phyloP scores from a whole-genome alignment of 2,329 filamentous ascomycete species.

The Celoporthe dispersa region DNA sequence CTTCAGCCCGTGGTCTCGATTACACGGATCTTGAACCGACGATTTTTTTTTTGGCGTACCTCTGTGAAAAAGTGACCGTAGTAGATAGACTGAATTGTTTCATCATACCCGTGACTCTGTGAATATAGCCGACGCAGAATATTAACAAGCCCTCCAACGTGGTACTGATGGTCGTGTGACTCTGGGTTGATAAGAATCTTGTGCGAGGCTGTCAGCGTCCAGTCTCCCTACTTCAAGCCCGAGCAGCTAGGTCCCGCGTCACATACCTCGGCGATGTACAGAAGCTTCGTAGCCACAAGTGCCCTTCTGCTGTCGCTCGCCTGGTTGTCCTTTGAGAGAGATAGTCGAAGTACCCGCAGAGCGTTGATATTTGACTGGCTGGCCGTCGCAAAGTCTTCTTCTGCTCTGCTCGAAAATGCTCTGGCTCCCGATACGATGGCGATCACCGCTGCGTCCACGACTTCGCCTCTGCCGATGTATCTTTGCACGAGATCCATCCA shows the following conservation, averaged over 20 bases:
- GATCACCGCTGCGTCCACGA: constrained; percentile 5
- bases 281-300: constrained; percentile 6
- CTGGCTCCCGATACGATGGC: neutral
- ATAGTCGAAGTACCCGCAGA: neutral
- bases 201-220: neutral
- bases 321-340: constrained; percentile 2
- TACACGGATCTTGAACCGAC: too few relatives aligned
- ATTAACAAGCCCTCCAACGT: neutral
- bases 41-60: neutral
- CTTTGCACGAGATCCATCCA: constrained; percentile 1
- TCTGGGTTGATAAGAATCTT: constrained; percentile 8
- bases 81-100: constrained; percentile 4
- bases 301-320: neutral
- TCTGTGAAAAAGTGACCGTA: neutral
- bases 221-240: neutral
- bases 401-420: constrained; percentile 2
- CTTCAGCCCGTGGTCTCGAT: neutral
- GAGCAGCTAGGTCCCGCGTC: neutral
- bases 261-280: constrained; percentile 7
- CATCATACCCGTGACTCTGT: neutral
- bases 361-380: constrained; percentile 5
- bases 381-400: constrained; percentile 1
- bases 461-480: constrained; percentile 5
- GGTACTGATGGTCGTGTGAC: neutral
- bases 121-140: neutral